Base-by-base conservation (phyloP, 1,284 basidiomycete genomes). In the Ceratobasidium sp. region DNA sequence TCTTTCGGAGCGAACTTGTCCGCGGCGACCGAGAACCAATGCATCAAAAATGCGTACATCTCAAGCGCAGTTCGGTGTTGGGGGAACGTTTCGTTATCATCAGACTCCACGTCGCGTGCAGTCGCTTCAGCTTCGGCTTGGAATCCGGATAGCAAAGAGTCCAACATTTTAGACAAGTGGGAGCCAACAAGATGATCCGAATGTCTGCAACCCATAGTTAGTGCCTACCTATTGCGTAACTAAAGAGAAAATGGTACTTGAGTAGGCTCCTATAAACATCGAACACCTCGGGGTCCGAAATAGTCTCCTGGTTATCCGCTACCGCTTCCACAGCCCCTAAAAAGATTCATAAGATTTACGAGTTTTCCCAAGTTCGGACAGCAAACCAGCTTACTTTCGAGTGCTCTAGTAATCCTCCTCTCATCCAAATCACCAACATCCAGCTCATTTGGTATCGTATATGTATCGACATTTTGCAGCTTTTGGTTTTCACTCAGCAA, bases 41-140 rank as follows among this genome's bases (percentile, higher is more conserved):
- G 85, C 8, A 97, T 81, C 23, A 97, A 83, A 79, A 97, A 98
- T 2, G 91, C 91, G 80, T 94, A 97, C 84, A 92, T 90, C 80
- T 98, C 96, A 61, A 98, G 83, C 0, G 93, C 88, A 0, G 80
- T 78, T 79, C 91, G 91, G 82, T 95, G 94, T 0, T 85, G 80
- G 76, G 88, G 83, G 73, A 91, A 88, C 0, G 86, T 85, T 57
- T 92, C 87, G 23, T 89, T 89, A 41, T 88, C 83, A 73, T 80
- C 80, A 14, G 78, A 75, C 32, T 91, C 89, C 41, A 91, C 80
- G 74, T 93, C 90, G 64, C 85, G 85, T 43, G 86, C 79, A 2
- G 91, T 88, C 13, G 86, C 83, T 13, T 95, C 92, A 58, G 92
- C 83, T 79, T 94, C 89, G 0, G 87, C 80, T 59, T 86, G 85